These are phyloP conservation scores for Citrus cavaleriei DNA, from an alignment of 345 rosid species.

Conservation along the genomic window DNA sequence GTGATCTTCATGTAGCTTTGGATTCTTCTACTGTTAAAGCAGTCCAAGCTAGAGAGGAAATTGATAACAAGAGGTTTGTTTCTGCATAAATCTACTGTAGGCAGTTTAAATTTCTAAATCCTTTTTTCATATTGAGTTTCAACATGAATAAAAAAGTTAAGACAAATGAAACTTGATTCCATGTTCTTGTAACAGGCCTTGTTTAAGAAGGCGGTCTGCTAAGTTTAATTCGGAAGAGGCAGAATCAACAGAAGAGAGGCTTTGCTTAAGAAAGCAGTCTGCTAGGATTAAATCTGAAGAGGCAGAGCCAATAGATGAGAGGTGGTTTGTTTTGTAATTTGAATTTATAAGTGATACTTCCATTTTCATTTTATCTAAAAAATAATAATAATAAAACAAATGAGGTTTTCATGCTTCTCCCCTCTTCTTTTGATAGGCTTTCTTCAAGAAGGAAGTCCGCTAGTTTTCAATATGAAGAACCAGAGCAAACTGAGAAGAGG, in stretches of 20 bases:
- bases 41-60: constrained; percentile 24
- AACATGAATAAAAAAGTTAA: neutral
- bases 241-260: constrained; percentile 23
- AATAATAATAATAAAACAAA: neutral
- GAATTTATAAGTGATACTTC: neutral
- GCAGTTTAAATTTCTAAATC: constrained; percentile 9
- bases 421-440: neutral
- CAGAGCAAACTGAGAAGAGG: constrained; percentile 8
- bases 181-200: constrained; percentile 17
- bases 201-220: constrained; percentile 22
- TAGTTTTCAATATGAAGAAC: constrained; percentile 15
- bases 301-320: constrained; percentile 25
- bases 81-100: neutral
- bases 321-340: neutral
- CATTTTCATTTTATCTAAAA: neutral
- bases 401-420: neutral
- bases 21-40: constrained; percentile 17
- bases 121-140: neutral
- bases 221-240: constrained; percentile 30
- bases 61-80: constrained; percentile 38
- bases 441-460: constrained; percentile 18
- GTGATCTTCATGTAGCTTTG: constrained; percentile 27
- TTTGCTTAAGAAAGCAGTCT: constrained; percentile 26
- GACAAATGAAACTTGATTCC: constrained; percentile 1
- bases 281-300: constrained; percentile 27